Base-by-base conservation (phyloP, 176 grass and related monocot species). In the Carex scoparia region DNA sequence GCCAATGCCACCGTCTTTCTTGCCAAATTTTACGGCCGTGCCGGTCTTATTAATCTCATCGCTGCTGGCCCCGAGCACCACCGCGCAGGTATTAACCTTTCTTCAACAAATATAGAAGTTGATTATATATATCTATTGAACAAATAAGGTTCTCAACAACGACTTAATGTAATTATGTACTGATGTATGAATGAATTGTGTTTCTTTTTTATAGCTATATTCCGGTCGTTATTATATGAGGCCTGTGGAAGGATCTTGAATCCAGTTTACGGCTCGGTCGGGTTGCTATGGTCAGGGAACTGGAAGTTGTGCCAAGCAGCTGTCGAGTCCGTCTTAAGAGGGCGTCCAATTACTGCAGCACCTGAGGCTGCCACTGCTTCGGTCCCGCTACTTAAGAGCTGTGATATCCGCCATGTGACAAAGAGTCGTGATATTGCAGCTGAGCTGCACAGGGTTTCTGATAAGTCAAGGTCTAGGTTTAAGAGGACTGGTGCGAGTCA, bases 11-110 rank as follows among this genome's bases (percentile, higher is more conserved):
- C 85, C 38, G 35, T 90, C 70, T 90, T 90, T 78, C 84, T 90
- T 27, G 85, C 88, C 31, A 90, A 90, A 61, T 90, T 90, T 80
- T 90, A 90, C 14, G 85, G 80, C 63, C 88, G 88, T 49, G 80
- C 80, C 71, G 85, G 80, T 8, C 84, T 90, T 35, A 79, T 90
- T 18, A 86, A 90, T 60, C 88, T 90, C 61, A 84, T 90, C 8
- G 58, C 69, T 44, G 32, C 79, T 3, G 84, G 84, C 5, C 70
- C 88, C 23, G 67, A 79, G 19, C 59, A 86, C 31, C 88, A 86
- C 31, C 84, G 88, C 2, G 70, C 84, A 6, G 84, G 84, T 89
- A 82, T 1, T 30, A 61, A 73, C 38, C 31, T 33, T 61, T 61
- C 10, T 27, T 65, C 8, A 64, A 9, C 63, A 65, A 65, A 65